Base-by-base conservation (phyloP, 352 stramenopile species). In the Aphanomyces invadans region DNA sequence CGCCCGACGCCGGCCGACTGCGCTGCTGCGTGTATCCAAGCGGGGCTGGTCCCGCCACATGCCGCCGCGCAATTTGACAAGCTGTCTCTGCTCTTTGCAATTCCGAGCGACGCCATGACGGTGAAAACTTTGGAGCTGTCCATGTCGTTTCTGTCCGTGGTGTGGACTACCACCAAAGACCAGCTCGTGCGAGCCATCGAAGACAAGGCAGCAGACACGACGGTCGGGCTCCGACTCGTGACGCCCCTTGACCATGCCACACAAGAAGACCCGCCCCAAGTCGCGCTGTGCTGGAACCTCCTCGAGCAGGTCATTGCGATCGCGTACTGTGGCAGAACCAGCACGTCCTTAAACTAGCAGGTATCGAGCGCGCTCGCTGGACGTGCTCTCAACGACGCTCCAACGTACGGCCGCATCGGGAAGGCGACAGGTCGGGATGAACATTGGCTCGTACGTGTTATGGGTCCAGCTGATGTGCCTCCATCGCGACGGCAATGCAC, bases 41-140 rank as follows among this genome's bases (percentile, higher is more conserved):
- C 2, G 9, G 36, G 55, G 9, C 31, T 64, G 12, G 55, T 64
- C 2, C 55, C 55, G 7, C 4, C 33, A 3, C 12, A 49, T 19
- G 55, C 55, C 4, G 9, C 15, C 15, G 33, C 36, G 36, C 55
- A 51, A 15, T 51, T 64, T 26, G 55, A 64, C 21, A 64, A 64
- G 25, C 49, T 38, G 10, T 5, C 38, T 10, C 38, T 64, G 21
- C 15, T 52, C n/a, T 64, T 64, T 52, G 55, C 11, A 32, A 29
- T 23, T 2, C 55, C 55, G 3, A 52, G 55, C 28, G 55, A 64
- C 23, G 36, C 31, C 25, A 52, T 52, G 36, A 32, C 26, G 2
- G 19, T 32, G 33, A 48, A 64, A 17, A 45, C 36, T 2, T 19
- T 26, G 19, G 36, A 64, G 15, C 38, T 64, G 23, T 33, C 55